phyloP scores from a whole-genome alignment of 2,329 filamentous ascomycete genomes.

The Amauroascus niger region DNA sequence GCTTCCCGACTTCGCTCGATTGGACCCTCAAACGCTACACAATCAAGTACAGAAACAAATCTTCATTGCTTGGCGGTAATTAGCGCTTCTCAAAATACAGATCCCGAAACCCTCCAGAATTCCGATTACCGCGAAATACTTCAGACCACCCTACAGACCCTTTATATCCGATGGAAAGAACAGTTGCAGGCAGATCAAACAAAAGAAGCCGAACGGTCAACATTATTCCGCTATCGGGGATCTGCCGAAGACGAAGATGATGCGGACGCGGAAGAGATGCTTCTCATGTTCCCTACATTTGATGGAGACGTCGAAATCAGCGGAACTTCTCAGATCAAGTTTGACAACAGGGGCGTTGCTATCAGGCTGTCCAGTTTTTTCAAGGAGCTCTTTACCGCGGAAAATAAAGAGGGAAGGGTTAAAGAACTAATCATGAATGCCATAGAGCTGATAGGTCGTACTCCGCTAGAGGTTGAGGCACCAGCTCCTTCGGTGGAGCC shows the following conservation, averaged over 20 bases:
- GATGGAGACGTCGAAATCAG: constrained; percentile 44
- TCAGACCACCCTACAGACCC: constrained; percentile 57
- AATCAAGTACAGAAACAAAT: constrained; percentile 24
- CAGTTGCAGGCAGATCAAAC: constrained; percentile 67
- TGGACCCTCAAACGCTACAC: background rate
- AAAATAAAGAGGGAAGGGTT: constrained; percentile 26
- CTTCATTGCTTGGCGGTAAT: constrained; percentile 33
- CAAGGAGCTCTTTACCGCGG: constrained; percentile 33
- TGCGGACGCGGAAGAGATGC: constrained; percentile 62
- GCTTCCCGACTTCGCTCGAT: background rate
- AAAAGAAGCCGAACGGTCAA: constrained; percentile 61
- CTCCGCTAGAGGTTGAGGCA: constrained; percentile 23
- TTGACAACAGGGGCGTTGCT: constrained; percentile 47
- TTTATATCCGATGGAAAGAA: constrained; percentile 72
- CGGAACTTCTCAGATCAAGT: constrained; percentile 29
- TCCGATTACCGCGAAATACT: constrained; percentile 44
- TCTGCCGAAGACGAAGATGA: constrained; percentile 67
- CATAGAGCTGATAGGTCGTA: constrained; percentile 28
- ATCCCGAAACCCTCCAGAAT: constrained; percentile 31
- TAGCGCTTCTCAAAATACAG: constrained; percentile 27
- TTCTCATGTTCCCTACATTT: constrained; percentile 71
- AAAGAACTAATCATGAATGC: constrained; percentile 30
- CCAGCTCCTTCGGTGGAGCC: constrained; percentile 26
- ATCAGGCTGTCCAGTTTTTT: constrained; percentile 55
- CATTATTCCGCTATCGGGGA: constrained; percentile 75